Evolutionary conservation across 352 stramenopile species (phyloP).

Genomic region (Elongisporangium undulatum): DNA sequence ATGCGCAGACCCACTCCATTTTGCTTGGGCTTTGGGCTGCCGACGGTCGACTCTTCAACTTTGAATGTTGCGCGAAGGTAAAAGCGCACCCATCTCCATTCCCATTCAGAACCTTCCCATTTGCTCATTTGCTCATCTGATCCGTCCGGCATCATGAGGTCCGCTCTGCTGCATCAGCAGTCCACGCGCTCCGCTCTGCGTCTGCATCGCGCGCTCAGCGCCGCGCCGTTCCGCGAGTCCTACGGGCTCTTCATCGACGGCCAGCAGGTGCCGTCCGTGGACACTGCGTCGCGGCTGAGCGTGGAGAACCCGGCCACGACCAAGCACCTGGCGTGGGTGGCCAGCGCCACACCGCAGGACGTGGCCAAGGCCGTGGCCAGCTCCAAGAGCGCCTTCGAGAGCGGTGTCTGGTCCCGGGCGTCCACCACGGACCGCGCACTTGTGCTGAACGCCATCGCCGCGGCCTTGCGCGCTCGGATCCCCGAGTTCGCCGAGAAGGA

Average conservation of each 20-base stretch:
- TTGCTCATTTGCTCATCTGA: not conserved
- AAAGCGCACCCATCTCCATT: not conserved
- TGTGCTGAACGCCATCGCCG: conserved; percentile 36
- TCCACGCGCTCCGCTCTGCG: not conserved
- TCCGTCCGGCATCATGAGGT: not conserved
- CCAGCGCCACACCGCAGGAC: conserved; percentile 23
- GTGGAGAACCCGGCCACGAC: conserved; percentile 55
- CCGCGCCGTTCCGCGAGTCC: conserved; percentile 20
- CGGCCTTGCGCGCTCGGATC: conserved; percentile 26
- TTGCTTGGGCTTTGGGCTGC: not conserved
- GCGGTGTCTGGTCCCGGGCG: conserved; percentile 23
- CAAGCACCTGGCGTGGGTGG: conserved; percentile 29
- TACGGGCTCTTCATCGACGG: conserved; percentile 49
- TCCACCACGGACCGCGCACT: conserved; percentile 25
- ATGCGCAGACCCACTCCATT: conserved; percentile 12
- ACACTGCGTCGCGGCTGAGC: conserved; percentile 11
- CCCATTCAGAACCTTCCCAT: conserved; percentile 1
- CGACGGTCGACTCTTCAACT: conserved; percentile 4
- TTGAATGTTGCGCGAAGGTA: not conserved
- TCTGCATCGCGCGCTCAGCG: conserved; percentile 6
- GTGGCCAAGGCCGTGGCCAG: conserved; percentile 30
- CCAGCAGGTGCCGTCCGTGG: conserved; percentile 21
- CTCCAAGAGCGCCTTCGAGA: conserved; percentile 24
- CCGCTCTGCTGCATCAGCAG: not conserved
- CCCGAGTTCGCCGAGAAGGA: conserved; percentile 52